These are phyloP conservation scores for Polyplosphaeria fusca DNA, from an alignment of 495 filamentous ascomycete genomes.

Conservation along the genomic window DNA sequence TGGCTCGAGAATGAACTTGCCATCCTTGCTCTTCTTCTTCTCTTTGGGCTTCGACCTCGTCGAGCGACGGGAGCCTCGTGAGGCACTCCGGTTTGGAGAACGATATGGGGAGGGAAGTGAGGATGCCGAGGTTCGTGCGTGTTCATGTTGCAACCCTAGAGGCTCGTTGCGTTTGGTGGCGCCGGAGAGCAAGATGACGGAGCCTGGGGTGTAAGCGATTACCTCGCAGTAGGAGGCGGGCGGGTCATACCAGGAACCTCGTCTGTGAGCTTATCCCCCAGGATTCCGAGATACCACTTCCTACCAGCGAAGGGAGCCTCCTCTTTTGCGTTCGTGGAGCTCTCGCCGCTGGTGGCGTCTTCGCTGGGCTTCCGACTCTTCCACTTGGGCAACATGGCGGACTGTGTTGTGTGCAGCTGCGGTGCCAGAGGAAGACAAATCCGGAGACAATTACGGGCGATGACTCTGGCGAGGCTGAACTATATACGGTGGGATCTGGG, in stretches of 20 bases:
- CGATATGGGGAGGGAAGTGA: constrained; percentile 63
- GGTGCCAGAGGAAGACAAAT: too few relatives aligned
- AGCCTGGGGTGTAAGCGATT: constrained; percentile 53
- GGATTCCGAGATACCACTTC: constrained; percentile 75
- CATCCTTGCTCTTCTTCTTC: constrained; percentile 77
- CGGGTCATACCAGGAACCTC: constrained; percentile 74
- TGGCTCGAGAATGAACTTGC: constrained; percentile 82
- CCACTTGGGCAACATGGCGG: too few relatives aligned
- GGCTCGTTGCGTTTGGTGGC: constrained; percentile 71
- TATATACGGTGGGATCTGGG: too few relatives aligned
- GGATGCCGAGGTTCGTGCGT: constrained; percentile 71
- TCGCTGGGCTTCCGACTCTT: too few relatives aligned
- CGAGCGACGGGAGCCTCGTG: constrained; percentile 24
- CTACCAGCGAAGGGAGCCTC: neutral
- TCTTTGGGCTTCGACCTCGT: constrained; percentile 38
- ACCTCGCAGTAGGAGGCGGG: neutral
- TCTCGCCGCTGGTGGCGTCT: neutral
- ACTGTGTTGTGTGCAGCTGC: too few relatives aligned
- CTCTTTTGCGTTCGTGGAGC: neutral
- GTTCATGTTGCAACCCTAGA: constrained; percentile 70
- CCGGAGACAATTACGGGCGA: too few relatives aligned
- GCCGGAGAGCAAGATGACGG: constrained; percentile 70
- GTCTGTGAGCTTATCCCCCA: constrained; percentile 78
- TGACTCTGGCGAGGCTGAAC: too few relatives aligned
- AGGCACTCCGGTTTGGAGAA: constrained; percentile 38